Conservation (phyloP, 192 early-diverging fungal genomes). For the Podila clonocystis region DNA sequence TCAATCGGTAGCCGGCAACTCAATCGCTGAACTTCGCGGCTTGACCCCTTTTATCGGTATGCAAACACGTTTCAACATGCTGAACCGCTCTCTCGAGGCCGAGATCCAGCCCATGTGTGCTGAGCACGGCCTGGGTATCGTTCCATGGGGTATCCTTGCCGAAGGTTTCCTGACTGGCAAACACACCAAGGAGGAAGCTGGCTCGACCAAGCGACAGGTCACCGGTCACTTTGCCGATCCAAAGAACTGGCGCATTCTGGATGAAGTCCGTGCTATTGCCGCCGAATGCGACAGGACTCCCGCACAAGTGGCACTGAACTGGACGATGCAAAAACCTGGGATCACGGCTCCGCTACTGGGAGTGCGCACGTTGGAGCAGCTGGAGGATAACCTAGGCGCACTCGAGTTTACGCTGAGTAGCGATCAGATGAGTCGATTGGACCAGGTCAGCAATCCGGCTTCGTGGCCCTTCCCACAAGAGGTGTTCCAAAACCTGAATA, state of each 20-base stretch:
- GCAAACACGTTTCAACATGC: slow-evolving; percentile 41
- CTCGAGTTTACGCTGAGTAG: slow-evolving; percentile 46
- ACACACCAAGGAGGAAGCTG: slow-evolving; percentile 12
- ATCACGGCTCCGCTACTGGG: slow-evolving; percentile 50
- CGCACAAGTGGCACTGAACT: slow-evolving; percentile 60
- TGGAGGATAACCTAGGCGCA: slow-evolving; percentile 45
- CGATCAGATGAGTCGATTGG: slow-evolving; percentile 47
- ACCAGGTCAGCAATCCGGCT: slow-evolving; percentile 39
- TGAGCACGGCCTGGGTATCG: slow-evolving; percentile 44
- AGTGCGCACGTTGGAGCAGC: slow-evolving; percentile 38
- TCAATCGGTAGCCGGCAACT: slow-evolving; percentile 11
- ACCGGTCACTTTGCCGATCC: slow-evolving; percentile 6
- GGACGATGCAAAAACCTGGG: slow-evolving; percentile 56
- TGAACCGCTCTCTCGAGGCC: slow-evolving; percentile 43
- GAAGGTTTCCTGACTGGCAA: slow-evolving; percentile 64
- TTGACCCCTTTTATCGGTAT: slow-evolving; percentile 43
- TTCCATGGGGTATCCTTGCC: slow-evolving; percentile 67
- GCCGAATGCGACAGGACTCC: slow-evolving; percentile 48
- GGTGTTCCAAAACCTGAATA: slow-evolving; percentile 20
- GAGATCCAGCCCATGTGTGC: slow-evolving; percentile 52
- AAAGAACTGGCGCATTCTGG: slow-evolving; percentile 56
- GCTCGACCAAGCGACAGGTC: slow-evolving; percentile 9
- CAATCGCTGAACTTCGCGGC: slow-evolving; percentile 39
- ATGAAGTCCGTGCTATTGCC: slow-evolving; percentile 54
- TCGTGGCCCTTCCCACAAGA: slow-evolving; percentile 46